Base-by-base conservation (phyloP, 129 eudicot genomes). In the Flaveria linearis region DNA sequence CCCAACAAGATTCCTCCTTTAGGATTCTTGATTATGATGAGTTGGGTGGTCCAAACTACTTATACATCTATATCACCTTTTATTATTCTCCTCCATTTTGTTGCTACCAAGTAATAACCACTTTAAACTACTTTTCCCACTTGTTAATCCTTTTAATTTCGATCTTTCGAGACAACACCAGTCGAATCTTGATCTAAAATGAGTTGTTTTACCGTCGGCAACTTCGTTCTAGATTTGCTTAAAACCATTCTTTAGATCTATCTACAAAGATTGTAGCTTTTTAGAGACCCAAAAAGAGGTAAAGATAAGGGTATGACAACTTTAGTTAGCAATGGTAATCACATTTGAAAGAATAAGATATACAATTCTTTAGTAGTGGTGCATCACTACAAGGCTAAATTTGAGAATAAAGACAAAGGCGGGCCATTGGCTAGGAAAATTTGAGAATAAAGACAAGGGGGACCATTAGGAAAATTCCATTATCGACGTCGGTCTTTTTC, bases 391-490 rank as follows among this genome's bases (percentile, higher is more conserved):
- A 58, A 52, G 85, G 75, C 75, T 61, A 76, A 74, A 49, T 71
- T 43, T 75, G 80, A 67, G 85, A 87, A 84, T 78, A 79, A 82
- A 72, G 81, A 77, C 81, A 62, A 68, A 2, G 80, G 84, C 82
- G 84, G 91, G 77, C 80, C 81, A 79, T 63, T 57, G 23, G 64
- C 33, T 83, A 76, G 77, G 77, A 76, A 68, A 82, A 65, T 63
- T 76, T 74, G 81, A 65, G 85, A 87, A 84, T 79, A 80, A 82
- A 74, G 82, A 78, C 80, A 64, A 69, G 81, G 86, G 82, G 88
- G 92, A 80, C 84, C 82, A 80, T 65, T 84, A 77, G 78, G 82
- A 77, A 69, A 82, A 73, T 56, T 77, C 85, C 86, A 82, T 82
- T 82, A 82, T 72, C 74, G 26, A 77, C 25, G 49, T 81, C 51